Percentiles rank a stretch among this genome's conserved stretches.
These are phyloP conservation scores for Cytidiella melzeri DNA, from an alignment of 768 basidiomycete species.

Conservation along the genomic window DNA sequence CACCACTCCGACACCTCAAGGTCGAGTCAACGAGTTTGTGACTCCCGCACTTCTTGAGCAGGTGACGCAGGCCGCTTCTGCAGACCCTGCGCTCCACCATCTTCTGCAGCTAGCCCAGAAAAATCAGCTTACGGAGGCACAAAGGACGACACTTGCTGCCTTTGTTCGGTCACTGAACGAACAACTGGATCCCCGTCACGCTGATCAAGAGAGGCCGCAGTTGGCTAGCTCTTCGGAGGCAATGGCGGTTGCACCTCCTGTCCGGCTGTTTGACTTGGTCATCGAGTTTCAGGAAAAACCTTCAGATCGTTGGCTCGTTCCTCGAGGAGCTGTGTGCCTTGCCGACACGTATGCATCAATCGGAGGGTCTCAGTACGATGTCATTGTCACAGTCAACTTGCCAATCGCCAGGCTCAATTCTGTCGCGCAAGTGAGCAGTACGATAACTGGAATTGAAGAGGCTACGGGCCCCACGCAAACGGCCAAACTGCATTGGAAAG, in stretches of 20 bases:
- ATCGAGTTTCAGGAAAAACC: slow-evolving; percentile 63
- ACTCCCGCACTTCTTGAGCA: slow-evolving; percentile 54
- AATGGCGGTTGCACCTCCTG: slow-evolving; percentile 19
- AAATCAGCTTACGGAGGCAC: slow-evolving; percentile 54
- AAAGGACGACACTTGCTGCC: slow-evolving; percentile 62
- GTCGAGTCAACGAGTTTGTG: slow-evolving; percentile 31
- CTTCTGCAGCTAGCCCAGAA: slow-evolving; percentile 60
- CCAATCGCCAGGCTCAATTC: not conserved
- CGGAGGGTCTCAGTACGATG: slow-evolving; percentile 4
- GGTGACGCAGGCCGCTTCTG: slow-evolving; percentile 59
- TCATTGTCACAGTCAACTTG: slow-evolving; percentile 10
- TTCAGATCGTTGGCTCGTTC: slow-evolving; percentile 62
- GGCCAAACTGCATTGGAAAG: not conserved
- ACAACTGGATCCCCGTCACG: slow-evolving; percentile 1
- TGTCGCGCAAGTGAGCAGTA: not conserved
- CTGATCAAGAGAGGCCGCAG: not conserved
- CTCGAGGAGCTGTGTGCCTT: slow-evolving; percentile 49
- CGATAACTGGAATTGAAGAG: not conserved
- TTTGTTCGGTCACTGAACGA: slow-evolving; percentile 56
- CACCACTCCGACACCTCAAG: not conserved
- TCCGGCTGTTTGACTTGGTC: slow-evolving; percentile 66
- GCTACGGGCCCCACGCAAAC: not conserved
- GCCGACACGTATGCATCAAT: slow-evolving; percentile 29
- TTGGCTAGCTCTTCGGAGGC: not conserved
- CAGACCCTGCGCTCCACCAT: slow-evolving; percentile 63